These are phyloP conservation scores for Euryodendron excelsum DNA, from an alignment of 148 eudicot species.

Conservation along the genomic window DNA sequence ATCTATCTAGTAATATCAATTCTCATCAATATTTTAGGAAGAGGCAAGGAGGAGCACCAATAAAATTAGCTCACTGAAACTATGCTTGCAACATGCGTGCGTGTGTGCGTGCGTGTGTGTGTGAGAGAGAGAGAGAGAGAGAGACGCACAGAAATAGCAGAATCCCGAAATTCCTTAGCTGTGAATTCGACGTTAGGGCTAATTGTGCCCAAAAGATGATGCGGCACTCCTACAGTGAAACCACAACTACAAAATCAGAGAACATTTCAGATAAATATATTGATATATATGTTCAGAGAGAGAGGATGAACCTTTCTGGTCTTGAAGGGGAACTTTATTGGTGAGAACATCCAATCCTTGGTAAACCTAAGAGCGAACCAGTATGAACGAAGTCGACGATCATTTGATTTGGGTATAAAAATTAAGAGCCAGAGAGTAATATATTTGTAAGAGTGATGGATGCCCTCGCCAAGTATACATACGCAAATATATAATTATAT, in stretches of 20 bases:
- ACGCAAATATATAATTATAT: background rate
- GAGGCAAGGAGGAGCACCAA: background rate
- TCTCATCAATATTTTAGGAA: too few species aligned
- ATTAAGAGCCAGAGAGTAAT: too few species aligned
- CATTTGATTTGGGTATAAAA: background rate
- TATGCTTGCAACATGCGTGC: background rate
- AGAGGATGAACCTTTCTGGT: conserved; percentile 60
- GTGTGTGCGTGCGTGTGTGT: background rate
- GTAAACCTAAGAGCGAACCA: conserved; percentile 77
- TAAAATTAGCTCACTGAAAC: conserved; percentile 4
- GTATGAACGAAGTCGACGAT: too few species aligned
- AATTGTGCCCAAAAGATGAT: conserved; percentile 81
- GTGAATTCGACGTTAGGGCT: conserved; percentile 75
- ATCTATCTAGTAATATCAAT: too few species aligned
- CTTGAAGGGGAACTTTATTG: conserved; percentile 73
- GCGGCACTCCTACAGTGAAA: conserved; percentile 64
- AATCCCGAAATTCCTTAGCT: conserved; percentile 78
- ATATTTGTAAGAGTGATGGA: too few species aligned
- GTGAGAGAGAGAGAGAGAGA: background rate
- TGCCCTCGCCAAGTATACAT: too few species aligned
- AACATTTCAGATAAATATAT: background rate
- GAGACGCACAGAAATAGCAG: conserved; percentile 59
- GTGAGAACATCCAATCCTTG: conserved; percentile 83
- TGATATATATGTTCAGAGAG: background rate
- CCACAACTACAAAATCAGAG: background rate